These are phyloP conservation scores for Hericium coralloides DNA, from an alignment of 768 basidiomycete genomes.

Conservation along the genomic window DNA sequence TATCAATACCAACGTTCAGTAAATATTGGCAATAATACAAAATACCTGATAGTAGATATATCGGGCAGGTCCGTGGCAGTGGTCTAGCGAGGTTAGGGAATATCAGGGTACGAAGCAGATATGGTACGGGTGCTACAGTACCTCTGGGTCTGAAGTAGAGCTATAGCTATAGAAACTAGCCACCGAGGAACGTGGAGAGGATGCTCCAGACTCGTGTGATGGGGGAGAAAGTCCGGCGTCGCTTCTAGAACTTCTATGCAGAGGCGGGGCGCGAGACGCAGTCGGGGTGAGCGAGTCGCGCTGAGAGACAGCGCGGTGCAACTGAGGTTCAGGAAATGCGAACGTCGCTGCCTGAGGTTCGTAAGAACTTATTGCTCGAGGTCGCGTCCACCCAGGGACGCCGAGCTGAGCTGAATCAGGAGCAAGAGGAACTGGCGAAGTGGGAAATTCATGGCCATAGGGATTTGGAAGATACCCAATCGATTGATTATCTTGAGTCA, in stretches of 20 bases:
- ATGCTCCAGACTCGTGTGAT: neutral
- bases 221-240: neutral
- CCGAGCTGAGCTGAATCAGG: neutral
- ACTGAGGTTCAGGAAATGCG: slow-evolving; percentile 44
- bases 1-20: neutral
- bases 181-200: slow-evolving; percentile 2
- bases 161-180: neutral
- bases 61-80: slow-evolving; percentile 16
- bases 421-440: neutral
- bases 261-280: slow-evolving; percentile 2
- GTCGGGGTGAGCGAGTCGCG: slow-evolving; percentile 17
- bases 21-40: neutral
- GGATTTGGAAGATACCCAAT: neutral
- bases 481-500: neutral
- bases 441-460: neutral
- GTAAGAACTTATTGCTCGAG: slow-evolving; percentile 11
- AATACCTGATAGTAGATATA: slow-evolving; percentile 1
- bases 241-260: neutral
- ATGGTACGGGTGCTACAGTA: neutral
- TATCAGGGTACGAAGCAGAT: neutral
- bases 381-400: slow-evolving; percentile 8
- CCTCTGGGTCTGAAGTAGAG: slow-evolving; percentile 2
- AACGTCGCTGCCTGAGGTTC: slow-evolving; percentile 19
- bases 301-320: slow-evolving; percentile 38
- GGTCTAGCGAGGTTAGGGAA: neutral